Conservation (phyloP, 2,329 filamentous ascomycete species). For the Colletotrichum somersetense region DNA sequence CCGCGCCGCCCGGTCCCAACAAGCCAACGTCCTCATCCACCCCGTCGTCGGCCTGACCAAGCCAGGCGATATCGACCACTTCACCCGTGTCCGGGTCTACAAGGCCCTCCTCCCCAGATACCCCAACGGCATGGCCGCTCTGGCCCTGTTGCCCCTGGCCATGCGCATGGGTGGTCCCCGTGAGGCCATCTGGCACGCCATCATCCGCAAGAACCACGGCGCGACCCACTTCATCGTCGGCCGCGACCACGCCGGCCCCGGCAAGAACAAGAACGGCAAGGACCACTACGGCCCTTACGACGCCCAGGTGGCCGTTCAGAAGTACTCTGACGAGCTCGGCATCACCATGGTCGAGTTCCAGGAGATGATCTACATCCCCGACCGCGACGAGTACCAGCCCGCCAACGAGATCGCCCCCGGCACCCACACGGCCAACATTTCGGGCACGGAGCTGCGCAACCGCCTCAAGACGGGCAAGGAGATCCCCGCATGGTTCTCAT, state of each 20-base stretch:
- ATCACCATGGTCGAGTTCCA: conserved; percentile 99
- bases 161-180: conserved; percentile 99
- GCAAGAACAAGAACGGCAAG: conserved; percentile 96
- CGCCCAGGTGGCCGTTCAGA: conserved; percentile 94
- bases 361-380: conserved; percentile 99
- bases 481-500: conserved; percentile 99
- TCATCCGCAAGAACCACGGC: conserved; percentile 99
- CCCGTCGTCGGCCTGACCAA: conserved; percentile 98
- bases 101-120: conserved; percentile 96
- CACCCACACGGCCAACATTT: conserved; percentile 88
- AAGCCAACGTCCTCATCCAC: conserved; percentile 99
- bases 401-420: conserved; percentile 89
- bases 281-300: conserved; percentile 99
- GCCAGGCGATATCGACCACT: conserved; percentile 99
- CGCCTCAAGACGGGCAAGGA: conserved; percentile 92
- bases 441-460: conserved; percentile 89
- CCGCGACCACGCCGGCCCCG: conserved; percentile 96
- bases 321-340: conserved; percentile 95
- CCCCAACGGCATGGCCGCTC: conserved; percentile 98
- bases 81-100: conserved; percentile 98
- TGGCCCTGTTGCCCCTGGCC: conserved; percentile 93
- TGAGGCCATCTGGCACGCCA: conserved; percentile 99
- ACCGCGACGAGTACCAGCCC: conserved; percentile 95
- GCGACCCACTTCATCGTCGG: conserved; percentile 99
- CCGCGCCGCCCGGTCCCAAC: conserved; percentile 92